Evolutionary conservation across 805 yeast genomes (phyloP).

Genomic region (Kodamaea lidongshanica): DNA sequence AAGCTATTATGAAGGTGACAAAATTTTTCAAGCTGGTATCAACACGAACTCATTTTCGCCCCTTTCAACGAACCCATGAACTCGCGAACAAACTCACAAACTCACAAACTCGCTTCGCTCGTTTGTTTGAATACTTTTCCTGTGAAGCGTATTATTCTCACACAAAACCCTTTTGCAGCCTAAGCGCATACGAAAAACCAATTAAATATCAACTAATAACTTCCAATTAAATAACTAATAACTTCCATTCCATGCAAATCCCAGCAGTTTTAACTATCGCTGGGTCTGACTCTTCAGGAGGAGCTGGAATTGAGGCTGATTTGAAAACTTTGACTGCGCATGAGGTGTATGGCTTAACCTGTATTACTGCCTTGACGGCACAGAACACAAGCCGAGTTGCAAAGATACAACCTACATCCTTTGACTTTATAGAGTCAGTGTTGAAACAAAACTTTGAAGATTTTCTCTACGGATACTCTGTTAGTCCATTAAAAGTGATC

Average conservation of each 20-base stretch:
- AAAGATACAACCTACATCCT: conserved; percentile 41
- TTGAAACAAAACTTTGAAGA: conserved; percentile 55
- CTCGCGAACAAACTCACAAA: no score
- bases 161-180: no score
- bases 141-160: no score
- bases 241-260: conserved; percentile 1
- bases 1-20: no score
- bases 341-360: conserved; percentile 69
- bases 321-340: conserved; percentile 72
- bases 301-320: conserved; percentile 91
- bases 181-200: no score
- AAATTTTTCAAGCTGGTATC: no score
- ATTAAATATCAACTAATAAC: no score
- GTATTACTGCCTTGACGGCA: conserved; percentile 73
- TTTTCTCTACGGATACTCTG: conserved; percentile 32
- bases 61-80: no score
- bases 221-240: neutral
- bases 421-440: conserved; percentile 39
- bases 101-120: no score
- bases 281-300: conserved; percentile 83
- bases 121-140: no score
- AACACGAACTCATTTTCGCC: no score
- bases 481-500: conserved; percentile 46
- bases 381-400: conserved; percentile 56
- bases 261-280: conserved; percentile 39